phyloP scores from a whole-genome alignment of 208 protist genomes.

The Wallacemonas sp. region DNA sequence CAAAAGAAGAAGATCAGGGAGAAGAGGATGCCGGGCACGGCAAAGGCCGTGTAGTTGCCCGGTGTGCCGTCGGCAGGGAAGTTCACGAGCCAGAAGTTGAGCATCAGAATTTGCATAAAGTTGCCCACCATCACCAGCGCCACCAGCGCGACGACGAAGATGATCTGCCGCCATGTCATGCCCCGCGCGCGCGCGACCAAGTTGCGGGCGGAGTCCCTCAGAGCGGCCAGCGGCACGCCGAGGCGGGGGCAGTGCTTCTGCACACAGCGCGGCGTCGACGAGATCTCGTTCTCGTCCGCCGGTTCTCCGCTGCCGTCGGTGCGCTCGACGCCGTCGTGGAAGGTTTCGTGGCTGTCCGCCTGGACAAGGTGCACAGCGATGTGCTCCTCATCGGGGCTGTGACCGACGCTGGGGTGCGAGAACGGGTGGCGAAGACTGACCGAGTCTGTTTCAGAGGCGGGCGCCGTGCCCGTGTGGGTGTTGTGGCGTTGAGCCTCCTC shows the following conservation, averaged over 20 bases:
- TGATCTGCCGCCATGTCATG: conserved; percentile 39
- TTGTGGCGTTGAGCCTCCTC: neutral
- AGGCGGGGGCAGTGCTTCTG: neutral
- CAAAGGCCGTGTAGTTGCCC: conserved; percentile 79
- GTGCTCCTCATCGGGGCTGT: neutral
- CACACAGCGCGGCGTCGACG: neutral
- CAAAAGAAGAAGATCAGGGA: conserved; percentile 57
- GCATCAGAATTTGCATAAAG: conserved; percentile 82
- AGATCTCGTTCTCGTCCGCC: neutral
- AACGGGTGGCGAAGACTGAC: neutral
- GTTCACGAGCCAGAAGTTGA: conserved; percentile 83
- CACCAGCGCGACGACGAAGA: conserved; percentile 55
- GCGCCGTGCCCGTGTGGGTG: neutral
- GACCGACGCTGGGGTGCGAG: neutral
- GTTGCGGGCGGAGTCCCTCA: neutral
- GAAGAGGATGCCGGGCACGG: conserved; percentile 66
- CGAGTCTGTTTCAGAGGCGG: neutral
- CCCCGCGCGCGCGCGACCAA: conserved; percentile 26
- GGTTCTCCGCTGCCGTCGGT: neutral
- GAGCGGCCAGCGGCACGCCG: neutral
- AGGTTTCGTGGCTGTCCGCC: neutral
- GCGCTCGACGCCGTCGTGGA: neutral
- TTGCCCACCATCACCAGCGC: conserved; percentile 70
- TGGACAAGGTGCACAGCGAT: neutral
- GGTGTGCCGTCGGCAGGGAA: conserved; percentile 63